Evolutionary conservation across 345 rosid species (phyloP).

Genomic region (Gossypioides kirkii): DNA sequence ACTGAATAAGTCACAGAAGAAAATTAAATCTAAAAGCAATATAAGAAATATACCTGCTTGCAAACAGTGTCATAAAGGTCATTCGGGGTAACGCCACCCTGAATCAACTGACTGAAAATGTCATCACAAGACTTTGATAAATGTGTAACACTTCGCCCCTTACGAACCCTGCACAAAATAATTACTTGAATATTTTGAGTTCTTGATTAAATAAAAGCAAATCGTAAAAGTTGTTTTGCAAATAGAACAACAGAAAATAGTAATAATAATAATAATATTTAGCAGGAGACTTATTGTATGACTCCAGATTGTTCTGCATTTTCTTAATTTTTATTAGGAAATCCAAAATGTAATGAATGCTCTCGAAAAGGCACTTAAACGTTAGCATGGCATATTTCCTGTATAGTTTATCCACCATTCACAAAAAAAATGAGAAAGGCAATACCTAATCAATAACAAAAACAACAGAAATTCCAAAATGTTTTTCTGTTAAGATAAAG

Average conservation of each 20-base stretch:
- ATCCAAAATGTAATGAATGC: not conserved
- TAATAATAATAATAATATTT: not conserved
- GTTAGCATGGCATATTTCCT: not conserved
- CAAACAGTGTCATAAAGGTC: slow-evolving; percentile 77
- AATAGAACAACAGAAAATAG: not conserved
- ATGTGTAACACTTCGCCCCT: slow-evolving; percentile 41
- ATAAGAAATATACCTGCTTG: slow-evolving; percentile 60
- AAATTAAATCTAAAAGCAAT: not conserved
- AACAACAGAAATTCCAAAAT: not conserved
- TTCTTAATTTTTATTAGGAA: not conserved
- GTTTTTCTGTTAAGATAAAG: not conserved
- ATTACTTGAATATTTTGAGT: not conserved
- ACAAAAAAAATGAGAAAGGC: not conserved
- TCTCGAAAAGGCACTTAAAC: not conserved
- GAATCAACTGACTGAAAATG: slow-evolving; percentile 72
- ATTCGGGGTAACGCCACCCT: slow-evolving; percentile 69
- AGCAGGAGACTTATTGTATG: not conserved
- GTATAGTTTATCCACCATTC: not conserved
- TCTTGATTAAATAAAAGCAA: not conserved
- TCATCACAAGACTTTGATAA: slow-evolving; percentile 91
- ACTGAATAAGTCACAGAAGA: slow-evolving; percentile 1
- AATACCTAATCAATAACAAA: not conserved
- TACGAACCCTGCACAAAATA: slow-evolving; percentile 60
- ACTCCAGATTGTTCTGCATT: not conserved
- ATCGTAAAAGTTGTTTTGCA: not conserved